Evolutionary conservation across 2,329 filamentous ascomycete genomes (phyloP).

Genomic region (Orbilia quercus): DNA sequence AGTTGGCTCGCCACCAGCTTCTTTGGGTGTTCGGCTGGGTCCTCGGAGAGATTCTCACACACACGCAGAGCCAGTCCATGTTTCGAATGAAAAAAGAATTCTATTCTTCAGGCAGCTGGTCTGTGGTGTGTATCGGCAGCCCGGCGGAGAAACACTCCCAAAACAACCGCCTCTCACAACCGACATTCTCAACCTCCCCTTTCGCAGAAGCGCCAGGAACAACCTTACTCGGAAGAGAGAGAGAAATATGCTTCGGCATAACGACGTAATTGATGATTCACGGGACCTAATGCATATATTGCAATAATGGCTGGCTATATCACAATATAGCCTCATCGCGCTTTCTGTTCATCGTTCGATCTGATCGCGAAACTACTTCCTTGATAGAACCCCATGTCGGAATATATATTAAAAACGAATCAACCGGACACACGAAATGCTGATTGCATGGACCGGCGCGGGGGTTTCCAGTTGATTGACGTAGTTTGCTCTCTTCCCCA

Average conservation of each 20-base stretch:
- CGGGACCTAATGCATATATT: not conserved
- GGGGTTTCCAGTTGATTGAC: conserved; percentile 40
- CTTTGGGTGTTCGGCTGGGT: conserved; percentile 34
- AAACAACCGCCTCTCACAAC: conserved; percentile 20
- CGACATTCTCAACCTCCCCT: not conserved
- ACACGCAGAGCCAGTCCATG: conserved; percentile 23
- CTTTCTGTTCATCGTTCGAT: not conserved
- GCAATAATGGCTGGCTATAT: too few species aligned
- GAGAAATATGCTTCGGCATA: not conserved
- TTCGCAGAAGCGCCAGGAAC: conserved; percentile 3
- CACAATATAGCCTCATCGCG: too few species aligned
- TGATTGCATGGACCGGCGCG: conserved; percentile 11
- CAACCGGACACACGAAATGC: conserved; percentile 21
- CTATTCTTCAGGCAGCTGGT: not conserved
- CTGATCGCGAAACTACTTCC: conserved; percentile 19
- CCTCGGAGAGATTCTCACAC: conserved; percentile 54
- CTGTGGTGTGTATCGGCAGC: too few species aligned
- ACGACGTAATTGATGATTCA: conserved; percentile 12
- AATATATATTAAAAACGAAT: conserved; percentile 46
- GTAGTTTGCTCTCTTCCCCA: conserved; percentile 19
- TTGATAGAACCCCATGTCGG: conserved; percentile 40
- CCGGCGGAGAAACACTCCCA: conserved; percentile 25
- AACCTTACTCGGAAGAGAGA: conserved; percentile 9
- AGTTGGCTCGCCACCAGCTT: conserved; percentile 21
- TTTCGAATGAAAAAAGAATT: conserved; percentile 32